phyloP scores from a whole-genome alignment of 192 early-diverging fungal genomes.

The Diversispora epigaea region DNA sequence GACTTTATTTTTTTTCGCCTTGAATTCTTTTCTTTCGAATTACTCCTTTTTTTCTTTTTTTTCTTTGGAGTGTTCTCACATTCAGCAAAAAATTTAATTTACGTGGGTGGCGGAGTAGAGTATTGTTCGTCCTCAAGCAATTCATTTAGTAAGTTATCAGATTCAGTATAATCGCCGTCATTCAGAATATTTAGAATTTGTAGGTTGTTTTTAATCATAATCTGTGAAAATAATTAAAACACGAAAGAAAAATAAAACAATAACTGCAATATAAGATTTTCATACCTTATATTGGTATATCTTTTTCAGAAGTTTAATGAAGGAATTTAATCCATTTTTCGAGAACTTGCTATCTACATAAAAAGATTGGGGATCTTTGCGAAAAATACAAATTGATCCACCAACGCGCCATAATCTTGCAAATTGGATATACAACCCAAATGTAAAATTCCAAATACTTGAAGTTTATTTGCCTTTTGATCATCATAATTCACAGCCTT shows the following conservation, averaged over 20 bases:
- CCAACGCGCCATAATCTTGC: conserved; percentile 23
- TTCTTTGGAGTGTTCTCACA: not conserved
- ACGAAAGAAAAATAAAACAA: conserved; percentile 1
- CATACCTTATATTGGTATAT: conserved; percentile 25
- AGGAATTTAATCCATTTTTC: conserved; percentile 5
- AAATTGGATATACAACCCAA: conserved; percentile 26
- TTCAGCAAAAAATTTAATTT: conserved; percentile 11
- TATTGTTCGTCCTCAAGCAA: conserved; percentile 1
- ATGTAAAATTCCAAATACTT: conserved; percentile 23
- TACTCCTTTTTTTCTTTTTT: conserved; percentile 3
- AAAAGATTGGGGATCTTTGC: conserved; percentile 23
- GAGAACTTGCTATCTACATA: conserved; percentile 25
- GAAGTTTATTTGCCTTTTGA: conserved; percentile 24
- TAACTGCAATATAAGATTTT: not conserved
- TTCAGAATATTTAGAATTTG: conserved; percentile 20
- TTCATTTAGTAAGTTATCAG: not conserved
- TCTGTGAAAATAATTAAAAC: conserved; percentile 7
- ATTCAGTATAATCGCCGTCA: not conserved
- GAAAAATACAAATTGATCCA: conserved; percentile 25
- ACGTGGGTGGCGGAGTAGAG: not conserved
- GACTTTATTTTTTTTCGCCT: conserved; percentile 8
- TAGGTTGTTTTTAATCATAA: conserved; percentile 11
- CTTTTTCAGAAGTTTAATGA: not conserved
- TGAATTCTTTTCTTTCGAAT: not conserved
- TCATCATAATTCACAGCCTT: conserved; percentile 15